phyloP scores from a whole-genome alignment of 768 basidiomycete species.

The Mycena leptocephala region DNA sequence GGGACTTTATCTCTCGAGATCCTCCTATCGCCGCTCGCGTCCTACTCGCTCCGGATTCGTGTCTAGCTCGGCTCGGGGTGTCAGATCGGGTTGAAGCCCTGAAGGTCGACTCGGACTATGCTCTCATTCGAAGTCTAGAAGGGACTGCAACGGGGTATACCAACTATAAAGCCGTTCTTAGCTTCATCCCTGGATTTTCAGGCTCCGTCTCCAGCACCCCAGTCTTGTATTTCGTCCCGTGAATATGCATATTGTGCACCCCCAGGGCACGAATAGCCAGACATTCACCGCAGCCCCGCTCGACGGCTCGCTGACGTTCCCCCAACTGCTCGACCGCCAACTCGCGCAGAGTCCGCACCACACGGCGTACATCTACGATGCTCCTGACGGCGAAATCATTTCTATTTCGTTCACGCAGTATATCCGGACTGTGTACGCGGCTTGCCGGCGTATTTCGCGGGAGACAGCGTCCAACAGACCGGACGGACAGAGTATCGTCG shows the following conservation, averaged over 20 bases:
- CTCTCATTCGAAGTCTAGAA: too few relatives aligned
- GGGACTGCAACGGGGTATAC: too few relatives aligned
- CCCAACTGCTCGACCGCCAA: slow-evolving; percentile 25
- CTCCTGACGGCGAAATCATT: neutral
- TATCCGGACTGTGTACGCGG: slow-evolving; percentile 2
- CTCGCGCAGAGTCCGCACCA: slow-evolving; percentile 21
- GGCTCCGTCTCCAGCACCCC: too few relatives aligned
- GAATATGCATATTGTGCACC: slow-evolving; percentile 11
- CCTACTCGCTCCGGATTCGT: too few relatives aligned
- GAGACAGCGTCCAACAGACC: neutral
- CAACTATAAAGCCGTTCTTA: too few relatives aligned
- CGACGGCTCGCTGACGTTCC: slow-evolving; percentile 14
- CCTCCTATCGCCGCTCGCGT: too few relatives aligned
- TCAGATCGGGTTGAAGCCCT: too few relatives aligned
- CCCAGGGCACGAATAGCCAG: neutral
- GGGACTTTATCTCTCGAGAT: too few relatives aligned
- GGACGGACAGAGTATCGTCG: neutral
- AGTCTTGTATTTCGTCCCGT: too few relatives aligned
- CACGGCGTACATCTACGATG: slow-evolving; percentile 25
- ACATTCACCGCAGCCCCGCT: slow-evolving; percentile 9
- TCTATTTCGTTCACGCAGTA: slow-evolving; percentile 14
- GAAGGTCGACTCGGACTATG: too few relatives aligned
- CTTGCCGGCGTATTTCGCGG: neutral
- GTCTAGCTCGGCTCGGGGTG: too few relatives aligned
- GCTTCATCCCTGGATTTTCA: too few relatives aligned